Base-by-base conservation (phyloP, 257 asterid species). In the Solanum bulbocastanum region DNA sequence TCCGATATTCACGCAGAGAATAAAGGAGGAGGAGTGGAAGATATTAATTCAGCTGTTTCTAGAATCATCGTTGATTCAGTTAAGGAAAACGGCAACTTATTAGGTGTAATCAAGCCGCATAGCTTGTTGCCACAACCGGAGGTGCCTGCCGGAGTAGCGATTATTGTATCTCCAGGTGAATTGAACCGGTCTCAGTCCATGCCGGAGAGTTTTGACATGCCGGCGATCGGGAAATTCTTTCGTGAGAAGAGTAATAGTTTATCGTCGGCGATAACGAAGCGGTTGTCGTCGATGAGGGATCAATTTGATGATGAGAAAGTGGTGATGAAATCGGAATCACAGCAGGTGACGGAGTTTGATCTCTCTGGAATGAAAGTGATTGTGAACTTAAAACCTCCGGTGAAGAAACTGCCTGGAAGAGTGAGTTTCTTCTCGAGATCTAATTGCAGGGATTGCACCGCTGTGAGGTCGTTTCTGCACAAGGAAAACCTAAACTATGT, bases 371-470 rank as follows among this genome's bases (percentile, higher is more conserved):
- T 95, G 27, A 94, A 92, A 88, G 99, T 97, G 83, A 90, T 91
- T 85, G 93, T 90, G 4, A 84, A 89, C 56, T 58, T 65, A 22
- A 94, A 95, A 88, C 30, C 36, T 40, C 60, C 62, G 36, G n/a
- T 9, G 5, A 71, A 89, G 83, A 71, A 90, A 92, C 86, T 92
- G 14, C 89, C 88, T 13, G 99, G 98, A 13, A 90, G 98, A 20
- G 89, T 97, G 1, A 91, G 95, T 91, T 96, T 97, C 91, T 97
- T 94, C 91, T 97, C 99, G 87, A 85, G 98, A 69, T 95, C 99
- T 35, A 94, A 93, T 46, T 96, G 98, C 93, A 89, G 99, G 87
- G 99, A 97, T 87, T 90, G 98, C 88, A 91, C 92, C 8, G 99
- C 99, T 13, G 96, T 97, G 33, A 93, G 99, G 37, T 90, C 93